phyloP scores from a whole-genome alignment of 2,329 filamentous ascomycete genomes.

The Penicillium sp. region DNA sequence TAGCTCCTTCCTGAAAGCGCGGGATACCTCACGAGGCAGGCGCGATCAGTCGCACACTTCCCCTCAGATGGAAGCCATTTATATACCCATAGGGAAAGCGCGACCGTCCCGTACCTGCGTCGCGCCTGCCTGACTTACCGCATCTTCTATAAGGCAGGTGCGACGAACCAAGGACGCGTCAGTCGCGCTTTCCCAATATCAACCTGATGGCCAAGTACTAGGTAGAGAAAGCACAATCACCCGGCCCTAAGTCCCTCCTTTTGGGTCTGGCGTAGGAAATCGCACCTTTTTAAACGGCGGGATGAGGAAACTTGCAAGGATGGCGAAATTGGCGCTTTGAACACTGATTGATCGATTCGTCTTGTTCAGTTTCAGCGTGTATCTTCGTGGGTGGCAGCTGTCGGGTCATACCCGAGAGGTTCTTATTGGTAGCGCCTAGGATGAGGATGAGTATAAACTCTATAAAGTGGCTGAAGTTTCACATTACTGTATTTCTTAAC shows the following conservation, averaged over 20 bases:
- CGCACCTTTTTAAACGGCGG: neutral
- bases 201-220: too few relatives aligned
- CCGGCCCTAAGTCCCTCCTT: neutral
- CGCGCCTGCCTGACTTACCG: neutral
- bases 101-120: neutral
- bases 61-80: neutral
- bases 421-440: too few relatives aligned
- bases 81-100: neutral
- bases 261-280: too few relatives aligned
- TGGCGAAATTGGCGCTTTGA: neutral
- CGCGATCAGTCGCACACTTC: neutral
- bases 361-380: too few relatives aligned
- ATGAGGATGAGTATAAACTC: too few relatives aligned
- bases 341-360: too few relatives aligned
- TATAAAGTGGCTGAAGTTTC: neutral
- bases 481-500: neutral
- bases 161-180: neutral
- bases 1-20: neutral
- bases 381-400: neutral
- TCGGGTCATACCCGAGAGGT: too few relatives aligned
- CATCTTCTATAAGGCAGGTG: neutral
- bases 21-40: neutral
- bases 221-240: too few relatives aligned
- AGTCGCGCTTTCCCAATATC: neutral
- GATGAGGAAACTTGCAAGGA: neutral